Evolutionary conservation across 148 eudicot genomes (phyloP), one percentile per base, ranked within the genome.

Genomic region (Pharnaceum exiguum): DNA sequence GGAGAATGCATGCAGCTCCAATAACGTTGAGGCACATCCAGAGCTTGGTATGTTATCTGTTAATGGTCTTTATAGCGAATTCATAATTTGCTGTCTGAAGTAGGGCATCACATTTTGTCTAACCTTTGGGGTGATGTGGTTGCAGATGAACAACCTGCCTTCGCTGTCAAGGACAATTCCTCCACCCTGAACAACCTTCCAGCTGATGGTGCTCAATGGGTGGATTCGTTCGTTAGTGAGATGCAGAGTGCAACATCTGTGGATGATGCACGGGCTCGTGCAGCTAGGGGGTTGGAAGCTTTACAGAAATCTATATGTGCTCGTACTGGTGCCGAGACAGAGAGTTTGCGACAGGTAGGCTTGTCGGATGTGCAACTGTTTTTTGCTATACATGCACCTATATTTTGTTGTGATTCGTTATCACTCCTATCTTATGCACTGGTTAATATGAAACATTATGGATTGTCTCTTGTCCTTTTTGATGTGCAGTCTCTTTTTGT

Each of bases 251-350:
- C 96, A 18, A 71, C 81, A 12, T 80, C 80, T 57, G 57, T 79
- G 54, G 89, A 82, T 57, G 93, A 89, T 69, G 93, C 93, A 46
- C 85, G 78, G 42, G 57, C 57, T 35, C 84, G 94, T 54, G 89
- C 93, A n/a, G 64, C 79, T 43, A 70, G 69, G 60, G 71, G 82
- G 23, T 63, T 89, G 62, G 85, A 89, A 68, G 68, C 60, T 50
- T 57, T 89, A 26, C 87, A 85, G 78, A 81, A 82, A 60, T 76
- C 93, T 27, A 78, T 89, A 30, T 58, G 60, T 30, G 60, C 65
- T 17, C 65, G 64, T 28, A 69, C 76, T 59, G 46, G 62, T 44
- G 73, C 72, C 46, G 81, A 75, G 60, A 78, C 75, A 16, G 65
- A 82, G 51, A 73, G 46, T 51, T 55, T 54, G 63, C 85, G 68